Conservation (phyloP, 2,329 filamentous ascomycete species). For the Colletotrichum gloeosporioides region DNA sequence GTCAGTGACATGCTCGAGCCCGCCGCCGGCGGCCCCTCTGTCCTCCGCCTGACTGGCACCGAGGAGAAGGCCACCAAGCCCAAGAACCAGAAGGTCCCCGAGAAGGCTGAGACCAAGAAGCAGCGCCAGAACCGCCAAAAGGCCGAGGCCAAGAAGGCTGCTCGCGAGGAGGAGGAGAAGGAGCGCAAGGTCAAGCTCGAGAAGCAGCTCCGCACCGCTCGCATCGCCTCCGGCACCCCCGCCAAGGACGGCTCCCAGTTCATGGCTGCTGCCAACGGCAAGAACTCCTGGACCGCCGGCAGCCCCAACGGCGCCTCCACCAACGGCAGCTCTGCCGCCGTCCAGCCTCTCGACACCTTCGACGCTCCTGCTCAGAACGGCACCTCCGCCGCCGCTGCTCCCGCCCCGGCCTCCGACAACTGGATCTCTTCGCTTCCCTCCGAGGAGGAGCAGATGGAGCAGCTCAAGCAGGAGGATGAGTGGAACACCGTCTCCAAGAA, state of each 20-base stretch:
- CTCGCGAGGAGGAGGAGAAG: constrained; percentile 79
- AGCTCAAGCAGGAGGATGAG: constrained; percentile 58
- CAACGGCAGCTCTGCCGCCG: constrained; percentile 32
- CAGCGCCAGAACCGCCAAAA: constrained; percentile 92
- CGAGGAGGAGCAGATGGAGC: constrained; percentile 67
- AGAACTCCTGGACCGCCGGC: constrained; percentile 49
- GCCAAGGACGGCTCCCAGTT: constrained; percentile 79
- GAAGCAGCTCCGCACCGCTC: constrained; percentile 81
- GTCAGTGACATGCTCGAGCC: constrained; percentile 93
- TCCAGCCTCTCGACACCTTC: constrained; percentile 65
- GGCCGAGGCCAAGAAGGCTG: constrained; percentile 78
- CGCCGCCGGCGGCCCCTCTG: constrained; percentile 68
- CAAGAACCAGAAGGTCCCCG: constrained; percentile 66
- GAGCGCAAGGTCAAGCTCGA: constrained; percentile 79
- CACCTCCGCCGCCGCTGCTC: constrained; percentile 33
- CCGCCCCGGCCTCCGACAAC: constrained; percentile 38
- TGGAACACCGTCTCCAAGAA: constrained; percentile 65
- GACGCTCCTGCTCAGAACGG: constrained; percentile 42
- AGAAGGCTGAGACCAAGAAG: constrained; percentile 87
- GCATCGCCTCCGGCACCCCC: constrained; percentile 81
- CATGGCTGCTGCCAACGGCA: constrained; percentile 47
- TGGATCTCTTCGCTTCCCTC: constrained; percentile 61
- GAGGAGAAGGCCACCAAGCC: constrained; percentile 67
- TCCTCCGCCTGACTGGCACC: constrained; percentile 78
- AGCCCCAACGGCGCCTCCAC: constrained; percentile 36